Evolutionary conservation across 805 yeast genomes (phyloP).

Genomic region (Metschnikowia drakensbergensis): DNA sequence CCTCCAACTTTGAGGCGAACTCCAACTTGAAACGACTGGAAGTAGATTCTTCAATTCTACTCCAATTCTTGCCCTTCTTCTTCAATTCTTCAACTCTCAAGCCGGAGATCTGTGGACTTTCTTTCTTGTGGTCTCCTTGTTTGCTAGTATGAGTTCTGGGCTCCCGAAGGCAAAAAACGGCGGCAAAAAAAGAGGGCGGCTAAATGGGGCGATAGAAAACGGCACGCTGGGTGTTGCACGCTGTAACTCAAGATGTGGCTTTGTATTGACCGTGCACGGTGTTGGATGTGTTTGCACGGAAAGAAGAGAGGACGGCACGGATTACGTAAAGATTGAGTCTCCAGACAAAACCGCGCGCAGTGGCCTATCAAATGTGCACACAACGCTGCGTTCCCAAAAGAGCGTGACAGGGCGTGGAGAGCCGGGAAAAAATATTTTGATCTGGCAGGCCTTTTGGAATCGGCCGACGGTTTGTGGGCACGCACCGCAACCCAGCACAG

Average conservation of each 20-base stretch:
- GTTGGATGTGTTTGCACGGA: neutral
- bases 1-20: no score
- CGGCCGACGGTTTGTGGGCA: no score
- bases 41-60: no score
- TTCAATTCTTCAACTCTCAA: no score
- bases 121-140: no score
- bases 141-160: neutral
- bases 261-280: constrained; percentile 1
- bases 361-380: constrained; percentile 5
- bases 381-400: neutral
- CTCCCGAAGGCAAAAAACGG: neutral
- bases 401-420: neutral
- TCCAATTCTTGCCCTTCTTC: no score
- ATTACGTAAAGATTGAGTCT: constrained; percentile 1
- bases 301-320: constrained; percentile 3
- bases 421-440: neutral
- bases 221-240: neutral
- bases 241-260: neutral
- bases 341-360: constrained; percentile 3
- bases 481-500: no score
- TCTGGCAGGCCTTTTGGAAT: no score
- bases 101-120: no score
- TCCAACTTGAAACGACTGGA: no score
- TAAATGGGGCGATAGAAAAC: neutral
- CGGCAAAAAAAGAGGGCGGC: neutral